Percentiles rank a stretch among this genome's conserved stretches.
Conservation (phyloP, 2,329 filamentous ascomycete species). For the Fusarium nurragi region DNA sequence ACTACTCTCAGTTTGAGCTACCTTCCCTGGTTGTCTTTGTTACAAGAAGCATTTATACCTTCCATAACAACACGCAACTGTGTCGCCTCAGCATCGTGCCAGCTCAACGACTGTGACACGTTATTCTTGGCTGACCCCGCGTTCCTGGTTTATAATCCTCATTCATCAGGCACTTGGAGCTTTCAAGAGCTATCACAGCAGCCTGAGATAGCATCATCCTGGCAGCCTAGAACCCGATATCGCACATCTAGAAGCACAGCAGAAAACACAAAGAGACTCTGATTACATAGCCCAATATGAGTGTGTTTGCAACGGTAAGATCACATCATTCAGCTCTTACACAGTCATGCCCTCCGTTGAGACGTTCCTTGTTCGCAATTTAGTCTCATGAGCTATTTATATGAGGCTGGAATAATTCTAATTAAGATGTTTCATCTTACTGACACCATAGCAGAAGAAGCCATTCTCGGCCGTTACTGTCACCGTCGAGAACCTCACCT, state of each 20-base stretch:
- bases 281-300: slow-evolving; percentile 1
- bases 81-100: not conserved
- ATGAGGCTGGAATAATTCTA: not conserved
- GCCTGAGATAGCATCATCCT: slow-evolving; percentile 35
- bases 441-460: slow-evolving; percentile 59
- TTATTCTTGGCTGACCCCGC: slow-evolving; percentile 4
- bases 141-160: slow-evolving; percentile 7
- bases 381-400: slow-evolving; percentile 30
- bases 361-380: not conserved
- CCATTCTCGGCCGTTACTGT: slow-evolving; percentile 95
- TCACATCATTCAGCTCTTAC: not conserved
- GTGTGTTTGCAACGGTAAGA: slow-evolving; percentile 48
- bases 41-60: not conserved
- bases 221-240: not conserved
- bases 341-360: not conserved
- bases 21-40: slow-evolving; percentile 1
- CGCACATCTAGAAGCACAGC: not conserved
- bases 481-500: slow-evolving; percentile 88
- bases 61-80: not conserved
- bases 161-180: slow-evolving; percentile 12
- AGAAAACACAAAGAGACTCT: no score
- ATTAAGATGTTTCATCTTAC: not conserved
- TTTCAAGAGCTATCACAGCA: slow-evolving; percentile 15
- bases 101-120: not conserved
- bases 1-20: slow-evolving; percentile 4